Base-by-base conservation (phyloP, 768 basidiomycete genomes). In the Coprinellus micaceus region DNA sequence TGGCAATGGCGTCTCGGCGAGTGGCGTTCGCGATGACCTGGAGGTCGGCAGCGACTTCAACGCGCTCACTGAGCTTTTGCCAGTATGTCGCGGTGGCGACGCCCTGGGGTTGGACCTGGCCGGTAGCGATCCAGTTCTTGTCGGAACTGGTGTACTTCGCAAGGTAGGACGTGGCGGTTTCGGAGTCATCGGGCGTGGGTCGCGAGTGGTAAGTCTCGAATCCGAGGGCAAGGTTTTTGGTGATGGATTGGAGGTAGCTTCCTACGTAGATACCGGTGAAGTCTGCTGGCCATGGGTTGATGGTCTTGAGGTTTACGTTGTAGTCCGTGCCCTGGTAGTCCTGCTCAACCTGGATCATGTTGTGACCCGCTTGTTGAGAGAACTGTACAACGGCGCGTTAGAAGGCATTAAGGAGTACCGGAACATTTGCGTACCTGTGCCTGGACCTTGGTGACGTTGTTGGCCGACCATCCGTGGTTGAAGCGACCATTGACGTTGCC, bases 1-100 rank as follows among this genome's bases (percentile, higher is more conserved):
- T 97, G 24, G 96, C 92, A 48, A 95, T 75, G 11, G 95, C 97
- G 67, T 96, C 95, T 64, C 96, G 79, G 65, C 91, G 87, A 54
- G 78, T 77, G 7, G 89, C 88, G 19, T 86, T 81, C 28, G 89
- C 88, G 54, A 94, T 78, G 39, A 95, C 71, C 67, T 93, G 86
- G 56, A 99, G 72, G 64, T 98, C 96, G 29, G 94, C 93, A 29
- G 93, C 96, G n/a, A 95, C 94, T 59, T 98, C 97, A 12, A 99
- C 89, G 73, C 96, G 94, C 56, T 96, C 92, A 69, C 88, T 88
- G 58, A 99, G 74, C 68, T 92, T 94, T 61, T 98, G 94, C 90
- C 93, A 97, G 72, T 98, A 99, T 9, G 93, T 95, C 26, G 94
- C 84, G 71, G 94, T 90, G 24, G 97, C 65, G 48, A 91, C 81